Evolutionary conservation across 2,329 filamentous ascomycete genomes (phyloP).

Genomic region (Penicillium sp.): DNA sequence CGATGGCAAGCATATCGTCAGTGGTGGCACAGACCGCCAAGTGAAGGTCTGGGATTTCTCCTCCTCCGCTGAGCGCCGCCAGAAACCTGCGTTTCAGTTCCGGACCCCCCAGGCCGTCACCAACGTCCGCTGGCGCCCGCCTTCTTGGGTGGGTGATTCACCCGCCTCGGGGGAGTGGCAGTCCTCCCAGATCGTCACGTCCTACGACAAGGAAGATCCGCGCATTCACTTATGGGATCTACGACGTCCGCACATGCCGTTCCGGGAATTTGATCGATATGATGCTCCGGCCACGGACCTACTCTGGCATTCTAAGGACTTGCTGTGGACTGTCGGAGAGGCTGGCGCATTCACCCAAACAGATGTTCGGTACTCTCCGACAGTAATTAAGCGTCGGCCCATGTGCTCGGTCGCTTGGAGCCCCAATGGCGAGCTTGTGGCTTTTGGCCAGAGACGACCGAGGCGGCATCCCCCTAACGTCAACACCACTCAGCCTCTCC

Average conservation of each 20-base stretch:
- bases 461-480: conserved; percentile 47
- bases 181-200: conserved; percentile 65
- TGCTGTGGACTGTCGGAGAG: conserved; percentile 67
- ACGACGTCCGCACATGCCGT: conserved; percentile 64
- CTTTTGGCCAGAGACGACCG: conserved; percentile 58
- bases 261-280: conserved; percentile 63
- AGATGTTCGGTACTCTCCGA: conserved; percentile 63
- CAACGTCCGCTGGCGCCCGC: conserved; percentile 66
- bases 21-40: conserved; percentile 64
- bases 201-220: conserved; percentile 65
- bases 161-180: conserved; percentile 59
- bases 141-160: conserved; percentile 59
- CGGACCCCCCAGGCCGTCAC: conserved; percentile 65
- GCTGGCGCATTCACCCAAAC: conserved; percentile 66
- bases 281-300: conserved; percentile 61
- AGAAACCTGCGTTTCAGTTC: conserved; percentile 63
- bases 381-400: conserved; percentile 61
- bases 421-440: conserved; percentile 60
- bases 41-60: conserved; percentile 69
- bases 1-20: conserved; percentile 67
- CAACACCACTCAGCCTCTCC: conserved; percentile 46
- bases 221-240: conserved; percentile 69
- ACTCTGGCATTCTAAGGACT: conserved; percentile 67
- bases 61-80: conserved; percentile 57
- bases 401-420: conserved; percentile 62